These are phyloP conservation scores for Solanum arcanum DNA, from an alignment of 257 asterid genomes.

Conservation along the genomic window DNA sequence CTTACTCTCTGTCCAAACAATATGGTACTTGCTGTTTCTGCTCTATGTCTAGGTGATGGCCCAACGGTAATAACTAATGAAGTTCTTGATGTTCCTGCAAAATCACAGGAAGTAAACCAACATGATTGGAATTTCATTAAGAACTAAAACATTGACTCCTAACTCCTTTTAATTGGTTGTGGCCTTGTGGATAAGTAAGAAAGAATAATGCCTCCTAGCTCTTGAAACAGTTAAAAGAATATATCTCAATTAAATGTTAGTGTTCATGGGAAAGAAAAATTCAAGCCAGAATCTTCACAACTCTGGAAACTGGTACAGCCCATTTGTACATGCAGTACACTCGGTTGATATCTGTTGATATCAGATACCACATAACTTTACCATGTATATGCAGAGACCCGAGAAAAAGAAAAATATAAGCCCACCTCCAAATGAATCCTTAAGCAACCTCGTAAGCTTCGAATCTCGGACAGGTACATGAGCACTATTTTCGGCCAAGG, in stretches of 20 bases:
- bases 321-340: background rate
- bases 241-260: background rate
- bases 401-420: background rate
- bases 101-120: slow-evolving; percentile 13
- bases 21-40: slow-evolving; percentile 93
- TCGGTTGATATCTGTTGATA: background rate
- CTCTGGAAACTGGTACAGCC: background rate
- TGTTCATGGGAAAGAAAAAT: background rate
- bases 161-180: background rate
- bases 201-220: background rate
- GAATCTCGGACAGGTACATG: slow-evolving; percentile 99
- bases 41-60: slow-evolving; percentile 99
- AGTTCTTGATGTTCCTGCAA: slow-evolving; percentile 93
- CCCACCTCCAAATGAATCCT: slow-evolving; percentile 99
- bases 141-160: background rate
- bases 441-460: slow-evolving; percentile 88
- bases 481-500: slow-evolving; percentile 95
- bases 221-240: background rate
- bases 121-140: slow-evolving; percentile 1
- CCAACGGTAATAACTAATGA: slow-evolving; percentile 88
- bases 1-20: slow-evolving; percentile 98
- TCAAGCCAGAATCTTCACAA: background rate
- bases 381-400: background rate
- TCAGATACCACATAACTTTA: background rate
- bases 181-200: background rate